phyloP scores from a whole-genome alignment of 2,329 filamentous ascomycete species.

The Fusarium sp. region DNA sequence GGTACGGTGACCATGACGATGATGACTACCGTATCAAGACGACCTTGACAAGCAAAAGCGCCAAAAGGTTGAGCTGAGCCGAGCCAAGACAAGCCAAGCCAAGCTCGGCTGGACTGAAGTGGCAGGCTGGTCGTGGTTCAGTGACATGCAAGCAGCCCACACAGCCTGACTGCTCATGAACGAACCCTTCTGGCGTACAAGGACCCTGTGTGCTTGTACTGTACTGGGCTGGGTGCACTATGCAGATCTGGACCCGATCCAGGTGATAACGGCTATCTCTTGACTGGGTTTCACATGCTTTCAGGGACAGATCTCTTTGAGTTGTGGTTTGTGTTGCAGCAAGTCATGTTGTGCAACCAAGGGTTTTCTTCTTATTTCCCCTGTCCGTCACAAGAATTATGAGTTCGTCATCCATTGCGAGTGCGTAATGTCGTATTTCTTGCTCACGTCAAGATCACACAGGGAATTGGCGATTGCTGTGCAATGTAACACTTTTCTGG shows the following conservation, averaged over 20 bases:
- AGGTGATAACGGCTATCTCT: slow-evolving; percentile 30
- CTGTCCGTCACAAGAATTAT: not conserved
- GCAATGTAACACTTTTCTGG: slow-evolving; percentile 13
- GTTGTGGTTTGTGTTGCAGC: slow-evolving; percentile 14
- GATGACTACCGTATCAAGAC: slow-evolving; percentile 31
- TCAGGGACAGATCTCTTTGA: slow-evolving; percentile 27
- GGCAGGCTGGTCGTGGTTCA: slow-evolving; percentile 11
- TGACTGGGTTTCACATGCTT: slow-evolving; percentile 39
- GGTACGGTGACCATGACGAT: slow-evolving; percentile 23
- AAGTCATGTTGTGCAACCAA: slow-evolving; percentile 9
- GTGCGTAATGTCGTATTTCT: not conserved
- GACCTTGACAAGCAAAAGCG: slow-evolving; percentile 3
- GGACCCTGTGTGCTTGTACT: slow-evolving; percentile 25
- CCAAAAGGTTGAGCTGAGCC: slow-evolving; percentile 22
- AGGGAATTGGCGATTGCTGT: slow-evolving; percentile 16
- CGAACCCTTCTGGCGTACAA: slow-evolving; percentile 21
- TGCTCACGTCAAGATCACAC: slow-evolving; percentile 11
- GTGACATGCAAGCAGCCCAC: slow-evolving; percentile 13
- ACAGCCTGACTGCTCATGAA: slow-evolving; percentile 11
- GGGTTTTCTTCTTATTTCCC: not conserved
- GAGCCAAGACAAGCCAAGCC: slow-evolving; percentile 15
- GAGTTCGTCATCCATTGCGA: slow-evolving; percentile 2
- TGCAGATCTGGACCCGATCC: slow-evolving; percentile 27
- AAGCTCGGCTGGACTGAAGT: slow-evolving; percentile 32
- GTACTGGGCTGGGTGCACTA: slow-evolving; percentile 1